A percentile compares a stretch with the other conserved stretches of the same genome.
Conservation (phyloP, 2,329 filamentous ascomycete genomes). For the Didymella lethalis region DNA sequence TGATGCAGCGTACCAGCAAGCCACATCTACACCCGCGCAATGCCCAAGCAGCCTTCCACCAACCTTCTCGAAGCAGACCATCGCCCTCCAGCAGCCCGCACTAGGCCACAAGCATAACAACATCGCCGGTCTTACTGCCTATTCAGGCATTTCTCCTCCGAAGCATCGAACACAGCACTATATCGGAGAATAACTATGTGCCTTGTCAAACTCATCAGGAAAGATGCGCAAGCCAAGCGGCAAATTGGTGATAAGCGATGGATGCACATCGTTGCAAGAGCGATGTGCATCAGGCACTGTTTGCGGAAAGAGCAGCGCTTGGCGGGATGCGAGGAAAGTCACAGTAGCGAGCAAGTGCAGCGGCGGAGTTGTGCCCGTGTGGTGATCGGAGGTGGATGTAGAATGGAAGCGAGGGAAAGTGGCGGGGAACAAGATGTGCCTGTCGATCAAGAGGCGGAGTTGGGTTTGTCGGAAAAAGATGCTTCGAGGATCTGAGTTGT, state of each 20-base stretch:
- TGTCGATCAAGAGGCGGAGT: constrained; percentile 9
- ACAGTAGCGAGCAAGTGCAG: constrained; percentile 1
- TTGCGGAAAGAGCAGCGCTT: constrained; percentile 12
- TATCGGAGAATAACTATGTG: constrained; percentile 14
- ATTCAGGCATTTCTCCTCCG: constrained; percentile 14
- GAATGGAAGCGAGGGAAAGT: background rate
- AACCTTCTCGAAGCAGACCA: constrained; percentile 10
- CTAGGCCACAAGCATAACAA: background rate
- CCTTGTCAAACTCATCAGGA: constrained; percentile 3
- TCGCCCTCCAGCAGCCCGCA: background rate
- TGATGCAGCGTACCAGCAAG: background rate
- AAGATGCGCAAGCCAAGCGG: constrained; percentile 11
- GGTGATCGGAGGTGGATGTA: background rate
- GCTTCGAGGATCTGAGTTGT: background rate
- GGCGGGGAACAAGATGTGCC: constrained; percentile 5
- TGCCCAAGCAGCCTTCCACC: constrained; percentile 3
- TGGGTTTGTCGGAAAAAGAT: constrained; percentile 10
- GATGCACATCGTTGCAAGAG: background rate
- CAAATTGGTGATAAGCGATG: constrained; percentile 2
- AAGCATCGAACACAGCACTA: constrained; percentile 19
- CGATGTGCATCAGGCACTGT: constrained; percentile 9
- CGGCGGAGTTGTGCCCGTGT: constrained; percentile 5
- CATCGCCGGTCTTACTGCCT: constrained; percentile 10
- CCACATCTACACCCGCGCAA: background rate
- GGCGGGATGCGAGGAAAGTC: background rate